These are phyloP conservation scores for Exophiala sideris DNA, from an alignment of 2,329 filamentous ascomycete species.

Conservation along the genomic window DNA sequence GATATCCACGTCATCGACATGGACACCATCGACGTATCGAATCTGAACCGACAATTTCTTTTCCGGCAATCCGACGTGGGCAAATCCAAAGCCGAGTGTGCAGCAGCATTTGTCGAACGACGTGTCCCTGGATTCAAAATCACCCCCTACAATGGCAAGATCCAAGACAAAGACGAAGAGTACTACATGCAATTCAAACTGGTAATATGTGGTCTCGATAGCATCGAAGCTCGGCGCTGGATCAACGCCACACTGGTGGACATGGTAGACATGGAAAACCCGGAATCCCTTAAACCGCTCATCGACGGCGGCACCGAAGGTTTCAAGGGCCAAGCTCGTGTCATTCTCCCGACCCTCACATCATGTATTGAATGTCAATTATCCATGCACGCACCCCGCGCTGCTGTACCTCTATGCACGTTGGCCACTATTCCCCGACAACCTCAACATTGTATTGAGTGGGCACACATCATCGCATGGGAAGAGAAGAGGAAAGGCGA, in stretches of 20 bases:
- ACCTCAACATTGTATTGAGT: constrained; percentile 97
- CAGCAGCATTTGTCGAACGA: constrained; percentile 84
- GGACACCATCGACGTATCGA: constrained; percentile 98
- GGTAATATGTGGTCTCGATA: constrained; percentile 91
- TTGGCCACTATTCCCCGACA: constrained; percentile 94
- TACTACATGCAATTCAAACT: constrained; percentile 98
- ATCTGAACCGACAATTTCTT: constrained; percentile 94
- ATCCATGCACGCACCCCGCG: constrained; percentile 96
- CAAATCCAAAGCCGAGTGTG: constrained; percentile 88
- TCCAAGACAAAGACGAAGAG: constrained; percentile 92
- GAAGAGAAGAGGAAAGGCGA: constrained; percentile 80
- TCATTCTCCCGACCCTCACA: constrained; percentile 86
- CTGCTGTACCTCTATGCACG: constrained; percentile 94
- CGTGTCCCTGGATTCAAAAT: constrained; percentile 89
- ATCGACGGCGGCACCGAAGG: constrained; percentile 97
- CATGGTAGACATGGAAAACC: constrained; percentile 79
- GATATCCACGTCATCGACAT: constrained; percentile 99
- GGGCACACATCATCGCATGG: constrained; percentile 98
- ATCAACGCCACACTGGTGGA: constrained; percentile 92
- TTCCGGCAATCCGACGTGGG: constrained; percentile 91
- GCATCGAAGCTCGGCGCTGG: constrained; percentile 96
- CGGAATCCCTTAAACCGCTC: constrained; percentile 84
- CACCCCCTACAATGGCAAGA: constrained; percentile 88
- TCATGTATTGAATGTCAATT: constrained; percentile 98
- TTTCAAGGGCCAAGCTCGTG: constrained; percentile 94